phyloP scores from a whole-genome alignment of 164 flowering plant species.

The Warburgia ugandensis region DNA sequence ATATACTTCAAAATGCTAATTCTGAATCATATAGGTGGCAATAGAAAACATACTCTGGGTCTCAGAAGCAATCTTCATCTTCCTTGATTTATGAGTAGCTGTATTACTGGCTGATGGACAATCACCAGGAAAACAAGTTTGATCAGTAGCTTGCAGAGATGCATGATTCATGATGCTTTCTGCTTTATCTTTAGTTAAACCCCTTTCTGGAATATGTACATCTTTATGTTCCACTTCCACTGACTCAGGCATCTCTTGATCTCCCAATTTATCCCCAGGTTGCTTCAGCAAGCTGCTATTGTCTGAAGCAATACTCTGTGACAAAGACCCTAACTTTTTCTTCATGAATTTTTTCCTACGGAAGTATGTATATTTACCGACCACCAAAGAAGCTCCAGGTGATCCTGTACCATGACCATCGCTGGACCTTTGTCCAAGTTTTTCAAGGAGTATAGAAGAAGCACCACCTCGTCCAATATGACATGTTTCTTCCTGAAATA shows the following conservation, averaged over 20 bases:
- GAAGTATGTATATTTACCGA: constrained; percentile 41
- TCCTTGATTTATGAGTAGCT: constrained; percentile 11
- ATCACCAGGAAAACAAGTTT: constrained; percentile 11
- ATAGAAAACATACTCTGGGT: constrained; percentile 35
- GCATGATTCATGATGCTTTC: constrained; percentile 12
- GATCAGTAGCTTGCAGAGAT: constrained; percentile 9
- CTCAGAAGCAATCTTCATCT: constrained; percentile 13
- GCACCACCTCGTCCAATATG: constrained; percentile 10
- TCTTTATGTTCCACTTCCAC: constrained; percentile 16
- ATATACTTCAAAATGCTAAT: no score
- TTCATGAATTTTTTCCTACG: constrained; percentile 47
- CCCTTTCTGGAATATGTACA: constrained; percentile 13
- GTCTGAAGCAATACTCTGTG: constrained; percentile 15
- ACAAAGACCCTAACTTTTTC: constrained; percentile 31
- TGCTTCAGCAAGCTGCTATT: constrained; percentile 14
- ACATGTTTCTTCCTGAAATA: constrained; percentile 28
- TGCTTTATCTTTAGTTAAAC: constrained; percentile 10
- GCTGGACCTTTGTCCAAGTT: constrained; percentile 19
- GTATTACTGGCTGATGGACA: constrained; percentile 11
- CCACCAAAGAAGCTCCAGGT: constrained; percentile 19
- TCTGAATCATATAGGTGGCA: no score
- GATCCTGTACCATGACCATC: constrained; percentile 10
- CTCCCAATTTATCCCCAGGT: constrained; percentile 21
- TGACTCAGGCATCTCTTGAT: constrained; percentile 14
- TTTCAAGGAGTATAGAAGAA: constrained; percentile 16